Percentiles rank a stretch among this genome's conserved stretches.
These are phyloP conservation scores for Xylaria curta DNA, from an alignment of 495 filamentous ascomycete genomes.

Conservation along the genomic window DNA sequence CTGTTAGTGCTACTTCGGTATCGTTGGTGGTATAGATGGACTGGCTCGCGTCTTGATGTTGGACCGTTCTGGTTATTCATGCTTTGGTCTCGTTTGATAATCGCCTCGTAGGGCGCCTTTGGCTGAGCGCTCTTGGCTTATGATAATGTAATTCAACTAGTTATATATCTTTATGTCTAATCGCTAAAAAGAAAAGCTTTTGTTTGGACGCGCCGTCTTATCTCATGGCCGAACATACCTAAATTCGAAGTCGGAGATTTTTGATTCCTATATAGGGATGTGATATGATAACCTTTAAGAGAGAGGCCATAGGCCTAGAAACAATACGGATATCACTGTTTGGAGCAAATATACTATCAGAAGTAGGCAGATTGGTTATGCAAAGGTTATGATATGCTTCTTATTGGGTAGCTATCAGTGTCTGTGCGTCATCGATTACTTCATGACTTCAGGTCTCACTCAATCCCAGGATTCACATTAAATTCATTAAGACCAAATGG, in stretches of 20 bases:
- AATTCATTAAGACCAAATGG: too few species aligned
- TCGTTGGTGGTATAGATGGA: neutral
- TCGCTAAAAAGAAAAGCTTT: neutral
- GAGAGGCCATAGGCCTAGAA: too few species aligned
- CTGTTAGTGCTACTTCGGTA: neutral
- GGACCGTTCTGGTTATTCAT: neutral
- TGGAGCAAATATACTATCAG: too few species aligned
- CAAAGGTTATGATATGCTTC: too few species aligned
- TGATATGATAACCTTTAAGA: neutral
- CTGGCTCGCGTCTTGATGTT: slow-evolving; percentile 10
- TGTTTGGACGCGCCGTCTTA: neutral
- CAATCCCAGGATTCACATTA: too few species aligned
- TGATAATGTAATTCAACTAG: slow-evolving; percentile 12
- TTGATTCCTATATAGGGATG: neutral
- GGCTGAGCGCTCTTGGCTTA: neutral
- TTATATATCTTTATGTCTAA: slow-evolving; percentile 2
- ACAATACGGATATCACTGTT: too few species aligned
- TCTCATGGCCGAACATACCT: neutral
- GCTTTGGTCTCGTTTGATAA: neutral
- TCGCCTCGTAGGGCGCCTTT: neutral
- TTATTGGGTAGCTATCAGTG: too few species aligned
- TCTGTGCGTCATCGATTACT: too few species aligned
- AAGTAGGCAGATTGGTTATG: too few species aligned
- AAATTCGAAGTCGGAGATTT: neutral
- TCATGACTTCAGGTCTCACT: too few species aligned